Percentiles rank a stretch among this genome's conserved stretches.
phyloP scores from a whole-genome alignment of 805 yeast genomes.

The Starmera quercuum region DNA sequence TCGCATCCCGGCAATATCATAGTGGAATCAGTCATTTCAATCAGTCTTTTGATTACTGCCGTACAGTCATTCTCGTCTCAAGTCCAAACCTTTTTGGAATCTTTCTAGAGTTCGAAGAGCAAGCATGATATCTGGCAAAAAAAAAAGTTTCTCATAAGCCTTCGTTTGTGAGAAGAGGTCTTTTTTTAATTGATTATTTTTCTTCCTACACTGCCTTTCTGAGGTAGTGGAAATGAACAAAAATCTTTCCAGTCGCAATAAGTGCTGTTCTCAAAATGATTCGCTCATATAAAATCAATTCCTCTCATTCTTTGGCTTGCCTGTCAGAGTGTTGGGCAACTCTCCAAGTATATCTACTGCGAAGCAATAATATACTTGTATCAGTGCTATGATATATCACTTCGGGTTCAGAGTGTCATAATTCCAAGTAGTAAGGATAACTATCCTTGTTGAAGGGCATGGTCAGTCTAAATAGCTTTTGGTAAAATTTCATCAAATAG shows the following conservation, averaged over 20 bases:
- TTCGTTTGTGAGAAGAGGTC: slow-evolving; percentile 2
- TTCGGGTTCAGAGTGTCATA: too few relatives aligned
- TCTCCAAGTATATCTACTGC: too few relatives aligned
- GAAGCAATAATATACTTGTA: too few relatives aligned
- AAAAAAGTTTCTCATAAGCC: too few relatives aligned
- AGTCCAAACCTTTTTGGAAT: not conserved
- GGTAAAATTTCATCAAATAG: too few relatives aligned
- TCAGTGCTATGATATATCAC: too few relatives aligned
- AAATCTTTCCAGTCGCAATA: slow-evolving; percentile 9
- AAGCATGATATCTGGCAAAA: too few relatives aligned
- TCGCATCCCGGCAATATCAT: slow-evolving; percentile 6
- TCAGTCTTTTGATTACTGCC: not conserved
- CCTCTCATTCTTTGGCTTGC: too few relatives aligned
- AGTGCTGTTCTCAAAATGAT: slow-evolving; percentile 15
- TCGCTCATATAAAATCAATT: too few relatives aligned
- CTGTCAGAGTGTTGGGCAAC: too few relatives aligned
- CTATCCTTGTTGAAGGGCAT: not conserved
- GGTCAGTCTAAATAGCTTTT: not conserved
- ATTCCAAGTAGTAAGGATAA: not conserved
- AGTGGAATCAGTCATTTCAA: not conserved
- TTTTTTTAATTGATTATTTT: slow-evolving; percentile 13
- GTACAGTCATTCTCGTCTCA: not conserved
- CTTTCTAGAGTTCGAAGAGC: not conserved
- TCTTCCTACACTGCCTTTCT: slow-evolving; percentile 3
- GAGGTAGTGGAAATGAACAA: slow-evolving; percentile 10